Conservation (phyloP, 1,284 basidiomycete genomes). For the Sphaerobolus stellatus region DNA sequence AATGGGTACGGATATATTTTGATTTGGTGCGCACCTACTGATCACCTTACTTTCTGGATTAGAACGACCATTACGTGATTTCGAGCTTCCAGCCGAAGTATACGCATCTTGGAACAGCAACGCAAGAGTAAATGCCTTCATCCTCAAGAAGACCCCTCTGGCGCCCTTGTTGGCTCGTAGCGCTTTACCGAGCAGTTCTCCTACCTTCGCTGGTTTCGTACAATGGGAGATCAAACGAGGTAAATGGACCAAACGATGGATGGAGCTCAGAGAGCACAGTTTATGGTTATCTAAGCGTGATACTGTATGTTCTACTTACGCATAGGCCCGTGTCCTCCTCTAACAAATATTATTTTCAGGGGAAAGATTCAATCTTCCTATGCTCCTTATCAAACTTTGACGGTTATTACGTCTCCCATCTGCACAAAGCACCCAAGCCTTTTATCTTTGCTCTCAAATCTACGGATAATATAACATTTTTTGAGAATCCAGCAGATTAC, state of each 20-base stretch:
- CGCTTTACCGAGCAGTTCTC: slow-evolving; percentile 71
- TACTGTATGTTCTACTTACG: slow-evolving; percentile 49
- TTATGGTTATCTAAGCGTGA: slow-evolving; percentile 86
- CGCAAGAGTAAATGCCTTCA: slow-evolving; percentile 71
- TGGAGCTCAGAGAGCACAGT: slow-evolving; percentile 80
- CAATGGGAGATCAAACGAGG: slow-evolving; percentile 86
- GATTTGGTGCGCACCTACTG: neutral
- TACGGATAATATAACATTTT: slow-evolving; percentile 78
- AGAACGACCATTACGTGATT: slow-evolving; percentile 86
- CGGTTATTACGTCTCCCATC: slow-evolving; percentile 71
- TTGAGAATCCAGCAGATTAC: slow-evolving; percentile 84
- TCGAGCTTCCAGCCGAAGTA: slow-evolving; percentile 72
- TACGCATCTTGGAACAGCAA: slow-evolving; percentile 82
- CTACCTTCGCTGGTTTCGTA: slow-evolving; percentile 69
- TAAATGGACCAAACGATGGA: slow-evolving; percentile 89
- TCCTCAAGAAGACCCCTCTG: slow-evolving; percentile 70
- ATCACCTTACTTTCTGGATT: slow-evolving; percentile 12
- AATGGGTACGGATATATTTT: slow-evolving; percentile 60
- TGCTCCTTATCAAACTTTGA: slow-evolving; percentile 86
- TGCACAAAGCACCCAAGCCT: slow-evolving; percentile 72
- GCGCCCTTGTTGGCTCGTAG: slow-evolving; percentile 56
- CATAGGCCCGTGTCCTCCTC: slow-evolving; percentile 5
- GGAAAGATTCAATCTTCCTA: slow-evolving; percentile 77
- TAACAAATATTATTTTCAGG: slow-evolving; percentile 42
- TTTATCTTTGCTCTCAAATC: slow-evolving; percentile 86